Conservation (phyloP, 169 alveolate genomes). For the Toxoplasma gondii region DNA sequence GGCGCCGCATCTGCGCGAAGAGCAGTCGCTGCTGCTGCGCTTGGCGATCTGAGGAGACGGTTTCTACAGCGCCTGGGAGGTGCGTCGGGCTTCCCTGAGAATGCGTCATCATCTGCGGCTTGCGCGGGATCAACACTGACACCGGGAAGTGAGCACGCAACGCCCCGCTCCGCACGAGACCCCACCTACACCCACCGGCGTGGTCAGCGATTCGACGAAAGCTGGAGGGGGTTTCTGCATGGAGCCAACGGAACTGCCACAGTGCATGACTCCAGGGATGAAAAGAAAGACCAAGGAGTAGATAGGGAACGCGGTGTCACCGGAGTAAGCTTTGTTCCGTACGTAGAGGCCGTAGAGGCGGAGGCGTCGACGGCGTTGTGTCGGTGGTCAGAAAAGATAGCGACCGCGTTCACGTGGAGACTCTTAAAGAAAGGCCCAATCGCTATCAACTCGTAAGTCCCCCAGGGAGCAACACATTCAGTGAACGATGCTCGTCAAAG, state of each 20-base stretch:
- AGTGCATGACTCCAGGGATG: neutral
- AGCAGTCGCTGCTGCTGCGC: conserved; percentile 42
- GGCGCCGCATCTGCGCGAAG: neutral
- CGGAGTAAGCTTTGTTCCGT: neutral
- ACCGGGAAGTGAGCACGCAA: neutral
- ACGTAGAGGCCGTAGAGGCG: neutral
- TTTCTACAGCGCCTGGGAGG: neutral
- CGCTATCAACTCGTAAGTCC: neutral
- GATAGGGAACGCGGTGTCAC: neutral
- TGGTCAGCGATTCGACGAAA: neutral
- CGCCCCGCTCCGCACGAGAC: neutral
- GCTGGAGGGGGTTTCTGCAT: neutral
- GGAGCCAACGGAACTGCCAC: neutral
- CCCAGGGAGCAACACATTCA: too few relatives aligned
- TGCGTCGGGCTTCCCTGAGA: neutral
- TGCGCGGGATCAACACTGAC: neutral
- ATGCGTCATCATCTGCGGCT: neutral
- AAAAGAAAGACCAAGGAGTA: neutral
- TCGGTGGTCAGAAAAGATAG: neutral
- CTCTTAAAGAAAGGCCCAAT: neutral
- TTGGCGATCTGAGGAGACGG: neutral
- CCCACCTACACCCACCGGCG: neutral
- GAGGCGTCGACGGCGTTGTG: neutral
- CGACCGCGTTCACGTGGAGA: neutral
- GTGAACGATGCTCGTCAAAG: too few relatives aligned